Conservation (phyloP, 2,329 filamentous ascomycete genomes). For the Epichloe gansuensis region DNA sequence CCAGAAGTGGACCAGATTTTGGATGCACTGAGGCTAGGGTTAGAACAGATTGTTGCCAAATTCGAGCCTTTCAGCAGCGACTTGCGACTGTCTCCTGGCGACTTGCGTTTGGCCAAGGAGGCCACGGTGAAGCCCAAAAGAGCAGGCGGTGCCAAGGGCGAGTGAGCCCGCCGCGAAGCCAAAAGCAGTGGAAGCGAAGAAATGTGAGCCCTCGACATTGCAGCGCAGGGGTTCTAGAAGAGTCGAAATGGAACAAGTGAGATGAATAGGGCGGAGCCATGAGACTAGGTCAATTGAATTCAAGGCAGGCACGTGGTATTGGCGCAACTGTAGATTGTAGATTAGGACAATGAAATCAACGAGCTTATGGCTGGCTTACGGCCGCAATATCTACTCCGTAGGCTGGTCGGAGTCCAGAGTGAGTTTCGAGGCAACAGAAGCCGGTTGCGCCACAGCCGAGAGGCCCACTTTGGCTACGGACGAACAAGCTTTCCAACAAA, state of each 20-base stretch:
- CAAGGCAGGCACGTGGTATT: background rate
- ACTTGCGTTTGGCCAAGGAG: slow-evolving; percentile 63
- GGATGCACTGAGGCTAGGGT: slow-evolving; percentile 48
- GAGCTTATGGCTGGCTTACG: too few species aligned
- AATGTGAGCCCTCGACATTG: slow-evolving; percentile 10
- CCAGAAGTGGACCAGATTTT: slow-evolving; percentile 62
- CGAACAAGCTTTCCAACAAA: too few species aligned
- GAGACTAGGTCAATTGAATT: too few species aligned
- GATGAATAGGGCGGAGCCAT: slow-evolving; percentile 2
- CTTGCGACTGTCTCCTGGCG: slow-evolving; percentile 55
- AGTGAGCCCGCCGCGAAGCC: slow-evolving; percentile 20
- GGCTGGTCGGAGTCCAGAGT: too few species aligned
- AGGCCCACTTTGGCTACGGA: too few species aligned
- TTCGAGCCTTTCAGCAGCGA: slow-evolving; percentile 67
- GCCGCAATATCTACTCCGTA: too few species aligned
- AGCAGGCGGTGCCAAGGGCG: slow-evolving; percentile 8
- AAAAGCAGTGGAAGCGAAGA: slow-evolving; percentile 13
- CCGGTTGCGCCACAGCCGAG: too few species aligned
- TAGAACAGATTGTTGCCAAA: slow-evolving; percentile 52
- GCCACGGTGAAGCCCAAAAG: slow-evolving; percentile 28
- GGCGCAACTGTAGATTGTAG: background rate
- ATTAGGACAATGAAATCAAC: too few species aligned
- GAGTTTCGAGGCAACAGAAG: too few species aligned
- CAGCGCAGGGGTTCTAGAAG: slow-evolving; percentile 9
- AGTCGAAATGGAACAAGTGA: slow-evolving; percentile 20